Conservation (phyloP, 78 protist species). For the Dictyostelium capitatum region DNA sequence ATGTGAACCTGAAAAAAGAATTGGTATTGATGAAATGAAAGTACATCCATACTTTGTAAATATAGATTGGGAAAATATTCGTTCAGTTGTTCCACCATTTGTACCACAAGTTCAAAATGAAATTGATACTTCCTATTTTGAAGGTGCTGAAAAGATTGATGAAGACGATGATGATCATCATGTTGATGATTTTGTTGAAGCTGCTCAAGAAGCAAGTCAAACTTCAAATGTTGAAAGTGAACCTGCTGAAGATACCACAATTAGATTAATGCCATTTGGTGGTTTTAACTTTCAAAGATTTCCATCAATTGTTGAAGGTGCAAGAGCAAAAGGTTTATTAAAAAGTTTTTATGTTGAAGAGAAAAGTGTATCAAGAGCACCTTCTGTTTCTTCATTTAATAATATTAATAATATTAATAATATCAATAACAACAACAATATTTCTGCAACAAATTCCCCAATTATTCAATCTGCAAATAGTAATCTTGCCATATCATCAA, state of each 20-base stretch:
- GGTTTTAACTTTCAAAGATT: slow-evolving; percentile 78
- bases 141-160: slow-evolving; percentile 32
- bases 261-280: slow-evolving; percentile 70
- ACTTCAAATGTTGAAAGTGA: not conserved
- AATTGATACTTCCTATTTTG: slow-evolving; percentile 47
- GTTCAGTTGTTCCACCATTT: slow-evolving; percentile 71
- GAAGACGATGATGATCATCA: slow-evolving; percentile 39
- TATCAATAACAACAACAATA: not conserved
- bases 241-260: slow-evolving; percentile 10
- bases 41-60: slow-evolving; percentile 76
- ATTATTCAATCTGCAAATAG: not conserved
- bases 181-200: slow-evolving; percentile 49
- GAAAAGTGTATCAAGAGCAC: slow-evolving; percentile 53
- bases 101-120: slow-evolving; percentile 80
- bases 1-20: slow-evolving; percentile 80
- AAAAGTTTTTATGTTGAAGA: slow-evolving; percentile 76
- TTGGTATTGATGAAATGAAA: slow-evolving; percentile 55
- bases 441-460: not conserved
- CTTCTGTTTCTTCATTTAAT: slow-evolving; percentile 32
- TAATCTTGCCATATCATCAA: not conserved
- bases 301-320: slow-evolving; percentile 78
- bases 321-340: slow-evolving; percentile 67
- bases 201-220: slow-evolving; percentile 42
- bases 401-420: not conserved
- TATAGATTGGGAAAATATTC: slow-evolving; percentile 89